Percentiles rank a stretch among this genome's conserved stretches.
phyloP scores from a whole-genome alignment of 2,329 filamentous ascomycete species.

The Fusarium sp. region DNA sequence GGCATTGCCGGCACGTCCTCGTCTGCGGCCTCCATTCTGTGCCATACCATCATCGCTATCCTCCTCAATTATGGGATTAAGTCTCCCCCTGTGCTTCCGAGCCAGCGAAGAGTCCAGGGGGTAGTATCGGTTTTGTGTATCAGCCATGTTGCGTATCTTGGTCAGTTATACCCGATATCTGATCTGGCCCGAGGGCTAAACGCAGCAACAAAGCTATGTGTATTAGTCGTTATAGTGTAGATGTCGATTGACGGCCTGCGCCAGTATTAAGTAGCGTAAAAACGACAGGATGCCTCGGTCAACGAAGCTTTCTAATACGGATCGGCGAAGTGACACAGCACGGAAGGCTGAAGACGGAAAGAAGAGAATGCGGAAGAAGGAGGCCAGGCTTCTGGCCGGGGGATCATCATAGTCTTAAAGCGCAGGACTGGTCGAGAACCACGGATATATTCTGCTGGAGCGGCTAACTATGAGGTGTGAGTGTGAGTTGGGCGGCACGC shows the following conservation, averaged over 20 bases:
- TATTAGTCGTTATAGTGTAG: conserved; percentile 45
- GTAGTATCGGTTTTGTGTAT: conserved; percentile 56
- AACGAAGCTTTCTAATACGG: conserved; percentile 56
- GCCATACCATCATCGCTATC: conserved; percentile 58
- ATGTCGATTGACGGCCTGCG: conserved; percentile 55
- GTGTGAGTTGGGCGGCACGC: conserved; percentile 42
- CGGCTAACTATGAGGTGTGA: conserved; percentile 43
- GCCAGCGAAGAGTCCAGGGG: conserved; percentile 68
- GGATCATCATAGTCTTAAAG: conserved; percentile 50
- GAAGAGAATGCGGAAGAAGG: conserved; percentile 53
- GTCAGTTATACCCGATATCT: conserved; percentile 53
- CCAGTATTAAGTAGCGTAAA: conserved; percentile 46
- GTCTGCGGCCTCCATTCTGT: conserved; percentile 42
- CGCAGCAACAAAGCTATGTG: conserved; percentile 31
- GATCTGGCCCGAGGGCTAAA: conserved; percentile 32
- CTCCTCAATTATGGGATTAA: conserved; percentile 77
- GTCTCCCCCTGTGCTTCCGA: conserved; percentile 65
- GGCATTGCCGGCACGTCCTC: conserved; percentile 52
- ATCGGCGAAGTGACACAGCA: conserved; percentile 49
- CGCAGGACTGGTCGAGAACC: conserved; percentile 38
- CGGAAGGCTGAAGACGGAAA: conserved; percentile 51
- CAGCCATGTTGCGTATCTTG: conserved; percentile 62
- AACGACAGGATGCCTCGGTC: conserved; percentile 61
- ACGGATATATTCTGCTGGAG: conserved; percentile 32
- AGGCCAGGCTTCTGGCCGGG: conserved; percentile 49